Percentiles rank a stretch among this genome's conserved stretches.
Evolutionary conservation across 768 basidiomycete genomes (phyloP).

Genomic region (Calocera cornea): DNA sequence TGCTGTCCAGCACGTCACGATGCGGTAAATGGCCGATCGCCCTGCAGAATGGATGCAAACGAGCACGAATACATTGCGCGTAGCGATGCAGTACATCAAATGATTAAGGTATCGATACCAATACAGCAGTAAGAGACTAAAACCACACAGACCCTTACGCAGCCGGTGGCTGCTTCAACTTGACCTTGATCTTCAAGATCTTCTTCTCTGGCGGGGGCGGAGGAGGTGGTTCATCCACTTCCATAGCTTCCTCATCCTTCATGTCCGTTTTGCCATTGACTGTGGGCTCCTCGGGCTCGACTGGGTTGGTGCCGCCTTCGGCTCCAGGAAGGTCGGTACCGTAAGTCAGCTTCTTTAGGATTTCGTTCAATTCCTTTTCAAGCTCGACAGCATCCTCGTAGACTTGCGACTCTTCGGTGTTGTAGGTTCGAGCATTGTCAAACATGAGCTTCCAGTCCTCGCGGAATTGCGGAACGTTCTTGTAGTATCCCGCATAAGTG

Average conservation of each 20-base stretch:
- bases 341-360: slow-evolving; percentile 37
- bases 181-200: neutral
- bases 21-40: no score
- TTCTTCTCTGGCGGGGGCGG: neutral
- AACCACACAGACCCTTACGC: neutral
- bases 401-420: slow-evolving; percentile 90
- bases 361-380: slow-evolving; percentile 72
- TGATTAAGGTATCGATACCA: neutral
- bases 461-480: slow-evolving; percentile 54
- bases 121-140: neutral
- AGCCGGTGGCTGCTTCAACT: neutral
- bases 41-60: no score
- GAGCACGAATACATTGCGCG: neutral
- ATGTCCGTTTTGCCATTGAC: neutral
- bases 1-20: no score
- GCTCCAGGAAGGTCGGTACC: neutral
- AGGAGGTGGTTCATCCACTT: neutral
- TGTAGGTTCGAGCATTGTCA: slow-evolving; percentile 84
- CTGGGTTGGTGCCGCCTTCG: neutral
- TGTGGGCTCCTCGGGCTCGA: neutral
- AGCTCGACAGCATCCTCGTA: slow-evolving; percentile 89
- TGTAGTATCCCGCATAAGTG: slow-evolving; percentile 50
- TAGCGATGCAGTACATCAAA: neutral
- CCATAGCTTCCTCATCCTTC: neutral
- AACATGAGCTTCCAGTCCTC: slow-evolving; percentile 88